Evolutionary conservation across 208 protist genomes (phyloP), one percentile per base, ranked within the genome.

Genomic region (Herpetomonas tarakana): DNA sequence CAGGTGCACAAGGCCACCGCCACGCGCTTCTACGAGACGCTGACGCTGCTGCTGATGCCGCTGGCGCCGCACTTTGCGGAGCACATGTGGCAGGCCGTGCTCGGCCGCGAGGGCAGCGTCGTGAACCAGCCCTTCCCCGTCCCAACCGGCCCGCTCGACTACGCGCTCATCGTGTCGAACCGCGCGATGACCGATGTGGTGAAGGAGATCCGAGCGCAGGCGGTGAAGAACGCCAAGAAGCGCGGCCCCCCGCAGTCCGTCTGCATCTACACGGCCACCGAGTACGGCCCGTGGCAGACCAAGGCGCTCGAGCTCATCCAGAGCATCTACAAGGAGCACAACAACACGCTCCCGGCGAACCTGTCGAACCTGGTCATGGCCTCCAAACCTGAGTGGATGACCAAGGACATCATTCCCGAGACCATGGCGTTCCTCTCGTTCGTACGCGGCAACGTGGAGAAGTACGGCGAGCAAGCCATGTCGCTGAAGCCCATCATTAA

Each of bases 61-160:
- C 90, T 99, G 49, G 90, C 84, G 24, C 98, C 98, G 38, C 98
- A 99, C 87, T 93, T 91, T 30, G 67, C 85, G 45, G 98, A 99
- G 71, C 71, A 99, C 56, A 73, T 99, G 46, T 99, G 98, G 97
- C 68, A 63, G 31, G 69, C 83, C 22, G 47, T 98, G 14, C 74
- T 98, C 4, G 60, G 75, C 12, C 71, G 94, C 21, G 64, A 57
- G 19, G 76, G 73, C 35, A 85, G 68, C 50, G 80, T 93, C 22
- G 68, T 94, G 22, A 62, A 68, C 21, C 73, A 82, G 58, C 51
- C 35, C 45, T 92, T 90, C 62, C 90, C 86, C 24, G 62, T 67
- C 53, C 71, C 71, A 52, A 83, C 75, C 35, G 86, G 74, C 0
- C 75, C 85, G 27, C 76, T 94, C 11, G 80, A 95, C 58, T 92